Base-by-base conservation (phyloP, 345 rosid genomes). In the Geranium rotundifolium region DNA sequence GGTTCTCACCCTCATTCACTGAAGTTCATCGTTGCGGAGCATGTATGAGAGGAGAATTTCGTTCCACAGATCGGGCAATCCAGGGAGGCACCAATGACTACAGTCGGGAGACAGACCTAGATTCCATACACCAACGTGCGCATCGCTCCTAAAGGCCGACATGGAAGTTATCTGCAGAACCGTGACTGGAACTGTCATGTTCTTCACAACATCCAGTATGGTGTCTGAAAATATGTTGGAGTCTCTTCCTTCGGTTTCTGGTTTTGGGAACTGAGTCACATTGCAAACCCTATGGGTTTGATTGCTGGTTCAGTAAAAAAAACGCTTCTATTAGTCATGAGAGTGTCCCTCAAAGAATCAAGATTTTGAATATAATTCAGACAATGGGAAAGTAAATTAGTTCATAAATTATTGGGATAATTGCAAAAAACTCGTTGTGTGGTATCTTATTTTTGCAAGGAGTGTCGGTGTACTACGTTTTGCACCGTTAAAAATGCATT, bases 1-100 rank as follows among this genome's bases (percentile, higher is more conserved):
- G 64, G 71, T 74, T n/a, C 34, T 50, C 59, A 49, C 69, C 34
- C 60, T 1, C 30, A 55, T 62, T 65, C 41, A 60, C 29, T 8
- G 30, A 34, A 9, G 34, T 65, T 56, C 41, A 49, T 59, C 17
- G 30, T 56, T 27, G 7, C 8, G 20, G 61, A 75, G 65, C 49
- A 87, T 69, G 65, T 77, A 77, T 19, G 82, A 79, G 68, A 88
- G 84, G 29, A 91, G 72, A 58, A 91, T 79, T 65, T 91, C 91
- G 63, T 88, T 91, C 97, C 97, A 91, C 31, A 71, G 66, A 80
- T 91, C 93, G 61, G 97, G 93, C 46, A 88, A 83, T 66, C 97
- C 95, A 17, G 97, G 97, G 56, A 90, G 70, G 74, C 97, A 90
- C 97, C 97, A 90, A 73, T 88, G 97, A 79, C 91, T 88, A 81